Evolutionary conservation across 2,329 filamentous ascomycete species (phyloP).

Genomic region (Arthrinium phaeospermum): DNA sequence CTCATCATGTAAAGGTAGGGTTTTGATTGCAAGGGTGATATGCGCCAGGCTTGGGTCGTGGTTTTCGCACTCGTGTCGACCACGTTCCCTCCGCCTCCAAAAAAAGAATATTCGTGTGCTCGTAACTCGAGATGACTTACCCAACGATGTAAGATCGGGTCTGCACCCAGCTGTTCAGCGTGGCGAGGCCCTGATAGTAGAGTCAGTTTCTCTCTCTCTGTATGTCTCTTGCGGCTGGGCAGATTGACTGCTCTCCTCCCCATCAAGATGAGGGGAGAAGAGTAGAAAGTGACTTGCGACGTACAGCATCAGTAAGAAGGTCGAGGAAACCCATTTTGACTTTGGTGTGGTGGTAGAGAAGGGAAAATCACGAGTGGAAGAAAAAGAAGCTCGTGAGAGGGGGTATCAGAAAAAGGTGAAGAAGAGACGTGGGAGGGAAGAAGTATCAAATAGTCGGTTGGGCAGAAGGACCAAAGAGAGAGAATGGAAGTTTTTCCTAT

Average conservation of each 20-base stretch:
- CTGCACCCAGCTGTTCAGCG: constrained; percentile 66
- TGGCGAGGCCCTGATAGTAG: constrained; percentile 31
- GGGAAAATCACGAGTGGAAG: constrained; percentile 26
- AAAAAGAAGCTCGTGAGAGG: constrained; percentile 27
- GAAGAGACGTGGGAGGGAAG: constrained; percentile 35
- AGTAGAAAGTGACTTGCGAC: constrained; percentile 21
- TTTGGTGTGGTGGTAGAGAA: constrained; percentile 20
- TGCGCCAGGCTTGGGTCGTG: constrained; percentile 19
- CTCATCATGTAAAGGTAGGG: constrained; percentile 62
- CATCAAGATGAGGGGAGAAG: constrained; percentile 8
- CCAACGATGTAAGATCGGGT: constrained; percentile 75
- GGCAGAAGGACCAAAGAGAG: constrained; percentile 7
- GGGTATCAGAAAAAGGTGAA: constrained; percentile 38
- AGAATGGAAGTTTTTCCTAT: constrained; percentile 19
- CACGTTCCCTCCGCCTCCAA: not conserved
- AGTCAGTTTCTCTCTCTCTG: constrained; percentile 25
- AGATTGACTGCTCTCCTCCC: constrained; percentile 9
- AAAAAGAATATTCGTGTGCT: not conserved
- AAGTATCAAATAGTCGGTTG: constrained; percentile 18
- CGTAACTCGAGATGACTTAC: constrained; percentile 54
- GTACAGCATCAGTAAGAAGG: constrained; percentile 58
- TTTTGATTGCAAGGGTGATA: constrained; percentile 23
- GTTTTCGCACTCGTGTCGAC: constrained; percentile 22
- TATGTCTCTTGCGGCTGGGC: constrained; percentile 11
- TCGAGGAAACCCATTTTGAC: constrained; percentile 66